Evolutionary conservation across 192 early-diverging fungal genomes (phyloP).

Genomic region (Podila epicladia): DNA sequence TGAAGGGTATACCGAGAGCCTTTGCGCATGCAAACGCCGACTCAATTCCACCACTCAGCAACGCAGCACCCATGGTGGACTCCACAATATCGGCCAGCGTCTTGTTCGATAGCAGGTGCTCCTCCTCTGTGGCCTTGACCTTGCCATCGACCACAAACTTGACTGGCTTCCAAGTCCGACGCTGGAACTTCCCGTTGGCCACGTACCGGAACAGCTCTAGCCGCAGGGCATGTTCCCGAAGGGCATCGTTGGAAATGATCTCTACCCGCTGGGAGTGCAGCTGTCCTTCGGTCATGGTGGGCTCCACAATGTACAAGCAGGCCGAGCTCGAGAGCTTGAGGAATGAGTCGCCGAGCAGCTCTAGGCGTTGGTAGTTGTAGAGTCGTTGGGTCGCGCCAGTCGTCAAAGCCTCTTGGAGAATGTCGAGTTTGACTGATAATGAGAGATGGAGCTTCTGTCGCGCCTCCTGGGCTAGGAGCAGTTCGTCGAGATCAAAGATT

Average conservation of each 20-base stretch:
- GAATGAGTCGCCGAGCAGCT: conserved; percentile 90
- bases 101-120: conserved; percentile 78
- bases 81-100: conserved; percentile 88
- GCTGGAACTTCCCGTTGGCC: conserved; percentile 68
- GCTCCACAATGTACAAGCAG: conserved; percentile 79
- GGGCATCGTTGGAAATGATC: conserved; percentile 79
- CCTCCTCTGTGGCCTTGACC: conserved; percentile 18
- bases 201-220: conserved; percentile 69
- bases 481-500: conserved; percentile 65
- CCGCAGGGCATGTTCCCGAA: conserved; percentile 66
- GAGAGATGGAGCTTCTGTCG: neutral
- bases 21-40: conserved; percentile 64
- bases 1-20: conserved; percentile 65
- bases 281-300: conserved; percentile 80
- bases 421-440: conserved; percentile 40
- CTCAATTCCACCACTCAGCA: conserved; percentile 64
- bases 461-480: conserved; percentile 62
- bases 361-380: conserved; percentile 86
- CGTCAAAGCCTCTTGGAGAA: conserved; percentile 76
- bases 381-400: conserved; percentile 70
- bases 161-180: conserved; percentile 62
- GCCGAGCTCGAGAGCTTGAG: conserved; percentile 81
- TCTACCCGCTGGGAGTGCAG: conserved; percentile 73
- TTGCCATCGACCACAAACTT: conserved; percentile 50
- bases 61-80: conserved; percentile 81